phyloP scores from a whole-genome alignment of 2,329 filamentous ascomycete species.

The Colletotrichum destructivum region DNA sequence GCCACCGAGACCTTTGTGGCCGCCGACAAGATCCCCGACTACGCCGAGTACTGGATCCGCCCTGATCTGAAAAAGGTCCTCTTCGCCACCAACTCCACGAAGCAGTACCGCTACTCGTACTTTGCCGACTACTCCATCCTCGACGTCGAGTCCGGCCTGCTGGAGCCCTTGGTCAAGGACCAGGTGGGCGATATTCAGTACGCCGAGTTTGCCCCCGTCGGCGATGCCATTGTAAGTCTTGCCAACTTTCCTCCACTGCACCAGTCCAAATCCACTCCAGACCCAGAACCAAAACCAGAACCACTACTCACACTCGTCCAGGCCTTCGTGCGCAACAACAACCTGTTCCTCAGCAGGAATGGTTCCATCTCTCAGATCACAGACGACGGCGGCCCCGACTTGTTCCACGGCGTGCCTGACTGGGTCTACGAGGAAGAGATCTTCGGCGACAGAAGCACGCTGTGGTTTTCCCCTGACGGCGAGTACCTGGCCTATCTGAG shows the following conservation, averaged over 20 bases:
- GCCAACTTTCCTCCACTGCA: too few species aligned
- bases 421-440: constrained; percentile 87
- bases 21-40: constrained; percentile 70
- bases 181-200: constrained; percentile 78
- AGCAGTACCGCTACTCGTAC: constrained; percentile 79
- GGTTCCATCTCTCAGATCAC: constrained; percentile 72
- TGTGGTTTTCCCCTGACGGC: constrained; percentile 96
- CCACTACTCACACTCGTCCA: constrained; percentile 2
- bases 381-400: constrained; percentile 70
- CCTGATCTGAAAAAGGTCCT: constrained; percentile 72
- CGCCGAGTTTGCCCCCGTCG: constrained; percentile 71
- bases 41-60: constrained; percentile 74
- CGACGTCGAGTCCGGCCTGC: constrained; percentile 70
- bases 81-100: constrained; percentile 76
- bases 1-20: constrained; percentile 71
- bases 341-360: constrained; percentile 72
- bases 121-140: constrained; percentile 77
- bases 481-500: constrained; percentile 92
- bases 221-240: constrained; percentile 62
- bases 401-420: constrained; percentile 76
- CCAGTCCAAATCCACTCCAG: not conserved
- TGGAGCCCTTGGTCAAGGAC: constrained; percentile 69
- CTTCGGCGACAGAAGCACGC: constrained; percentile 83
- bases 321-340: constrained; percentile 77
- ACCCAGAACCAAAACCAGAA: not conserved